Evolutionary conservation across 2,329 filamentous ascomycete genomes (phyloP).

Genomic region (Torrubiella hemipterigena): DNA sequence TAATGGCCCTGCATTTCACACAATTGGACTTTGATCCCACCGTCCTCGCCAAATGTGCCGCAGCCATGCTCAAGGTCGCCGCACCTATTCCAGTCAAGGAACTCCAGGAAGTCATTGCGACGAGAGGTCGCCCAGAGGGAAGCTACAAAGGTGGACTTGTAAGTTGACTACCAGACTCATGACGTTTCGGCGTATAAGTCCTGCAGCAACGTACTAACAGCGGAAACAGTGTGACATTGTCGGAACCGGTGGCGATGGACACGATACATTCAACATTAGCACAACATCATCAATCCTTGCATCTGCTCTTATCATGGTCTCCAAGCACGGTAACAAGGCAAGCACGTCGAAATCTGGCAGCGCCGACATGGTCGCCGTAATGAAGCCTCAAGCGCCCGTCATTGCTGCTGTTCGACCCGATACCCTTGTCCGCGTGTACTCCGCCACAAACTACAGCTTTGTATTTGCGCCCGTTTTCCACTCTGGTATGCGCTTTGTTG

Average conservation of each 20-base stretch:
- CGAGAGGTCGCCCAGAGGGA: constrained; percentile 53
- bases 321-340: constrained; percentile 93
- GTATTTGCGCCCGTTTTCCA: constrained; percentile 95
- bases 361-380: constrained; percentile 75
- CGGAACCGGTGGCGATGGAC: constrained; percentile 88
- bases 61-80: constrained; percentile 72
- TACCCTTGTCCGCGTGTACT: constrained; percentile 63
- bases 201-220: not conserved
- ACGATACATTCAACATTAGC: constrained; percentile 97
- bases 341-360: constrained; percentile 94
- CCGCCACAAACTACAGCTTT: constrained; percentile 80
- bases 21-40: constrained; percentile 72
- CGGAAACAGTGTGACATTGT: constrained; percentile 71
- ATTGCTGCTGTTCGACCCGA: constrained; percentile 62
- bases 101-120: constrained; percentile 48
- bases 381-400: constrained; percentile 59
- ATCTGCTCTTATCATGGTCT: constrained; percentile 71
- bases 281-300: constrained; percentile 90
- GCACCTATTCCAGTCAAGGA: constrained; percentile 54
- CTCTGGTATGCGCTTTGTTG: constrained; percentile 83
- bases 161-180: no score
- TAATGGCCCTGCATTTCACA: constrained; percentile 89
- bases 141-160: constrained; percentile 74
- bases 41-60: constrained; percentile 75
- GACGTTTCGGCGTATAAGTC: not conserved